A percentile compares a stretch with the other conserved stretches of the same genome.
Conservation (phyloP, 2,329 filamentous ascomycete genomes). For the Shiraia bambusicola region DNA sequence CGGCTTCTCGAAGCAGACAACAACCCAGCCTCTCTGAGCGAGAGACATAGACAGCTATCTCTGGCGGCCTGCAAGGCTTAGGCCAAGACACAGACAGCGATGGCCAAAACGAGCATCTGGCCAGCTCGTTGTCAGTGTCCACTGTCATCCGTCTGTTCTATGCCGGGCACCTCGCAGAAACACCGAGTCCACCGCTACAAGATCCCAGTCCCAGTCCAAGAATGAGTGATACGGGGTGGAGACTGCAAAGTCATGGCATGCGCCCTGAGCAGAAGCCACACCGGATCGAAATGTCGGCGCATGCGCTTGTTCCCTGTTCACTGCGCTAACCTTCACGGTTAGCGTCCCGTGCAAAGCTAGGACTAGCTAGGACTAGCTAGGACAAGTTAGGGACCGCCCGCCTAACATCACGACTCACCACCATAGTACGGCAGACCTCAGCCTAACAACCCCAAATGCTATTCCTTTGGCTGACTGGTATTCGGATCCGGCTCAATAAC, state of each 20-base stretch:
- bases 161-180: constrained; percentile 14
- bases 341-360: no score
- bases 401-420: no score
- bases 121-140: constrained; percentile 14
- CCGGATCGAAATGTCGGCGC: constrained; percentile 11
- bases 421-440: no score
- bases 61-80: constrained; percentile 14
- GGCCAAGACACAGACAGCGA: constrained; percentile 20
- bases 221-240: constrained; percentile 9
- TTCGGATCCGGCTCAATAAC: no score
- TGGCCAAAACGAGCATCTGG: constrained; percentile 14
- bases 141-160: constrained; percentile 10
- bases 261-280: constrained; percentile 20
- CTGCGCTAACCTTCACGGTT: no score
- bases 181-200: constrained; percentile 1
- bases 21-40: constrained; percentile 9
- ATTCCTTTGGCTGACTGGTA: no score
- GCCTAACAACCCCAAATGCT: no score
- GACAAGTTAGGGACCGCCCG: no score
- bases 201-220: background rate
- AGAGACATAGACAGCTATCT: constrained; percentile 10
- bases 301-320: constrained; percentile 3
- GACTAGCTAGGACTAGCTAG: no score
- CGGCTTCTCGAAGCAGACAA: constrained; percentile 7
- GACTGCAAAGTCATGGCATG: constrained; percentile 7